Base-by-base conservation (phyloP, 108 stramenopile species). In the Aurantiochytrium sp. region DNA sequence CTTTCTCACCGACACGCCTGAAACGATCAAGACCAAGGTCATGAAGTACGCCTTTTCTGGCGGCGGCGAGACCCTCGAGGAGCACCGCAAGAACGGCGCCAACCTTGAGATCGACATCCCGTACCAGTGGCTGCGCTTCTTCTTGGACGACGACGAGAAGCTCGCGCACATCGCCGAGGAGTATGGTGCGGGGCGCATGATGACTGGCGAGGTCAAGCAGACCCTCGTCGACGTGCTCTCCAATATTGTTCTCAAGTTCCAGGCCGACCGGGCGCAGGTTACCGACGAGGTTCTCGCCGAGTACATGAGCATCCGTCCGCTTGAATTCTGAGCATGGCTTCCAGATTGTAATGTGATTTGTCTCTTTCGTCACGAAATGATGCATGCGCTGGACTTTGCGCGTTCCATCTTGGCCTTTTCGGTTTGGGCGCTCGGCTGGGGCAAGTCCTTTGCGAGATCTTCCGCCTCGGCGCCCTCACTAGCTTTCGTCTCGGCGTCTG, bases 91-190 rank as follows among this genome's bases (percentile, higher is more conserved):
- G 85, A 89, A 94, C 10, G 98, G 99, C 39, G 99, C 99, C 45
- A 93, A 99, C 93, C 88, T 99, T 55, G 95, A 97, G 53, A 92
- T 96, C 22, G 98, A 99, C 89, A 97, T 99, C 8, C 87, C 95
- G 21, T 98, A 96, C 89, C 97, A 98, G 94, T 99, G 97, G 96
- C 90, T 99, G 68, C 88, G 92, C 42, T 99, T 99, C 93, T 99
- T 99, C 89, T 90, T 98, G 89, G 98, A 99, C 87, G 97, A 97
- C 89, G 98, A 98, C 89, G 96, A 97, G n/a, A 96, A 97, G 88
- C 90, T 98, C 65, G 94, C 87, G 37, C 86, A 89, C 55, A 98
- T 99, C 89, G 96, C 94, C 21, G 68, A 91, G 59, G 94, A 97
- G 87, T 99, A 99, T 87, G 94, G 93, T 4, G 89, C 93, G 21